Evolutionary conservation across 176 grass and related monocot genomes (phyloP).

Genomic region (Panicum miliaceum): DNA sequence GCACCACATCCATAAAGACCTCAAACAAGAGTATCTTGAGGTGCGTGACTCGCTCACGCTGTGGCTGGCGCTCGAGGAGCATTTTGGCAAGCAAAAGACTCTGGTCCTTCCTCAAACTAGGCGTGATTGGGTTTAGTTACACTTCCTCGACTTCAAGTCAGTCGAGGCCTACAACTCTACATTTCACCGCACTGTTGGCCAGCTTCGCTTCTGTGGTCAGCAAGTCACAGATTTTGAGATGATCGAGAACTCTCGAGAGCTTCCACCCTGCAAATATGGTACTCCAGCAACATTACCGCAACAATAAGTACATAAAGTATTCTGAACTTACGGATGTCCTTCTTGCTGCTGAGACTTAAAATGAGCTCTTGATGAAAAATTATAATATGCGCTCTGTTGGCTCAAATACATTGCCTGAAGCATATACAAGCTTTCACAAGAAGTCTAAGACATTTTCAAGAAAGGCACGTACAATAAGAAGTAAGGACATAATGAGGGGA

Average conservation of each 20-base stretch:
- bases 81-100: neutral
- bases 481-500: too few species aligned
- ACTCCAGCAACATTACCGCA: neutral
- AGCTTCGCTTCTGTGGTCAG: neutral
- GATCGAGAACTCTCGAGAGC: neutral
- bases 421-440: too few species aligned
- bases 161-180: neutral
- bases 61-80: neutral
- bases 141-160: neutral
- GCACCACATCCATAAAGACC: neutral
- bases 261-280: neutral
- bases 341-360: neutral
- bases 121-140: neutral
- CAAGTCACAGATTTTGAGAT: neutral
- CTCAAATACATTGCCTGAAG: too few species aligned
- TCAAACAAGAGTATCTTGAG: neutral
- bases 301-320: constrained; percentile 18
- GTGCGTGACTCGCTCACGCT: neutral
- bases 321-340: neutral
- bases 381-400: too few species aligned
- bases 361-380: too few species aligned
- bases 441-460: too few species aligned
- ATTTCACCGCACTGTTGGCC: neutral
- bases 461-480: too few species aligned
- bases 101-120: neutral